Base-by-base conservation (phyloP, 2,329 filamentous ascomycete genomes). In the Apiospora pterosperma region DNA sequence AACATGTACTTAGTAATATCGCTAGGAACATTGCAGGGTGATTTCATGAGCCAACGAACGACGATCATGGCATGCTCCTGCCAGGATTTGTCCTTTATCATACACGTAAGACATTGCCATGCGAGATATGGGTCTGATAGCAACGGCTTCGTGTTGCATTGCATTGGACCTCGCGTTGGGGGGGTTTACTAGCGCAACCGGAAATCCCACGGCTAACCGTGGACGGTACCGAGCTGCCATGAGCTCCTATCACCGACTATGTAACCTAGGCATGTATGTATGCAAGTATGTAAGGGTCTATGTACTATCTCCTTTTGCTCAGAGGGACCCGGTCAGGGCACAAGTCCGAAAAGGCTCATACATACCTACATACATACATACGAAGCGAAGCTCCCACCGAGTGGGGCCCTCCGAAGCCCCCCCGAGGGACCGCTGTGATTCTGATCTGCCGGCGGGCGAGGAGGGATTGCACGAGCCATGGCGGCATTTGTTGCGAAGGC, bases 81-180 rank as follows among this genome's bases (percentile, higher is more conserved):
- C 12, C 21, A 3, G 8, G 48, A 55, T 1, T 16, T 34, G 28
- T 34, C 28, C 3, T 34, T 28, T 21, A 8, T 55, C 48, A 21
- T 55, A 55, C 48, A n/a, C n/a, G n/a, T n/a, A n/a, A n/a, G 48
- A 55, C 48, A n/a, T 6, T 55, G 48, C 48, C 48, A 55, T 55
- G 48, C 48, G 7, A 8, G 3, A 19, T 48, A 34, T 55, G 48
- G 48, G 48, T 55, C 28, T n/a, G 7, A n/a, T 34, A 34, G 48
- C 1, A 55, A 55, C 48, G 7, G 8, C 16, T 34, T 39, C 14
- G 12, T 41, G 16, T n/a, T n/a, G n/a, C n/a, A n/a, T n/a, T 1
- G 16, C 19, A 6, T 19, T 25, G 21, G 42, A 10, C 8, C 25
- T 19, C 48, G 48, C 48, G 48, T n/a, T n/a, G 48, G 48, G 48